Percentiles rank a stretch among this genome's conserved stretches.
Evolutionary conservation across 768 basidiomycete genomes (phyloP).

Genomic region (Calvatia gigantea): DNA sequence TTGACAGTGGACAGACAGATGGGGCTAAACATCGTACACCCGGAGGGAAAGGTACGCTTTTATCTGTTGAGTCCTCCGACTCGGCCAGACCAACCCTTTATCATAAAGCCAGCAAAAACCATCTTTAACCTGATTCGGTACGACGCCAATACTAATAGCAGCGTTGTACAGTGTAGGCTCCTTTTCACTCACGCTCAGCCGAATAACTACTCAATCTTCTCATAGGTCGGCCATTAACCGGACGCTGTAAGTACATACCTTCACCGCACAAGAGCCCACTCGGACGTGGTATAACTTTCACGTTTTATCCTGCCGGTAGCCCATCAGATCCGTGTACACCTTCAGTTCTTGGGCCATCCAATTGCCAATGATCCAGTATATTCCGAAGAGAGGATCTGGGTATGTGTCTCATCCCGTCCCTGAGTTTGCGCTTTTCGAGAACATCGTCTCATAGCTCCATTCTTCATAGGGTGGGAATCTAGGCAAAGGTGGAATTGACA

Average conservation of each 20-base stretch:
- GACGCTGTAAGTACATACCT: constrained; percentile 66
- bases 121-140: constrained; percentile 83
- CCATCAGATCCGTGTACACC: constrained; percentile 95
- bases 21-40: constrained; percentile 94
- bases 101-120: constrained; percentile 74
- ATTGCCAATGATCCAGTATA: constrained; percentile 97
- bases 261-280: background rate
- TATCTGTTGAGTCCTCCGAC: background rate
- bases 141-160: constrained; percentile 75
- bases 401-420: constrained; percentile 21
- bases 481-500: constrained; percentile 81
- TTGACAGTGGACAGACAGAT: constrained; percentile 94
- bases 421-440: background rate
- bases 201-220: constrained; percentile 1
- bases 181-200: constrained; percentile 8
- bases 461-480: constrained; percentile 57
- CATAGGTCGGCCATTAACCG: constrained; percentile 83
- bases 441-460: background rate
- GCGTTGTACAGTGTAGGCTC: constrained; percentile 76
- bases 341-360: constrained; percentile 90
- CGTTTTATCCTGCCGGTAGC: constrained; percentile 41
- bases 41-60: constrained; percentile 77
- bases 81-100: constrained; percentile 4
- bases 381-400: constrained; percentile 77
- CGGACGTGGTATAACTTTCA: background rate